Evolutionary conservation across 1,139 yeast species (phyloP), one percentile per base, ranked within the genome.

Genomic region (Debaryomyces robertsiae): DNA sequence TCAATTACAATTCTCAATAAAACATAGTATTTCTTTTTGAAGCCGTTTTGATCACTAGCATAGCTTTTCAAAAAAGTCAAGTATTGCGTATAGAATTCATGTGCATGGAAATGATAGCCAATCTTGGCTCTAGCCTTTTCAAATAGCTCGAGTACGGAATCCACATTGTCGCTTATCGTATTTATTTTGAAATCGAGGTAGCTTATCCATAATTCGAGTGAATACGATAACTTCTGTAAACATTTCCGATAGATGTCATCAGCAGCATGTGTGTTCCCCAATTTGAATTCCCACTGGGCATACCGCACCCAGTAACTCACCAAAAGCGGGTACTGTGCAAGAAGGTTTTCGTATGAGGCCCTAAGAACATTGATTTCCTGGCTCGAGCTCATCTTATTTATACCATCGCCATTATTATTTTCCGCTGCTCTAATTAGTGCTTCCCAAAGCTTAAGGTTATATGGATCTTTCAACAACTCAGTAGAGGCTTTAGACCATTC

Each of bases 291-390:
- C 63, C 79, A 67, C 17, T 73, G 66, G 0, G 96, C 95, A 57
- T 76, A 88, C 47, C 81, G 77, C 33, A 84, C 72, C 93, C 97
- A 88, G 58, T 86, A 88, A 36, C 86, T 88, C 53, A 82, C 87
- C 28, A 84, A 61, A 27, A 74, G 65, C 0, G 98, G 98, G 58
- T 74, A 90, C 41, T 75, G 72, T 2, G 62, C 64, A 10, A 93
- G 67, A 40, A 91, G 64, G 17, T 77, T 71, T 38, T 74, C 74
- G 54, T 81, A 87, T 0, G 84, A 66, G 2, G 65, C 52, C 35
- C 82, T 60, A 38, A 81, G 61, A n/a, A 73, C 53, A 14, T 65
- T 61, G 9, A 76, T 49, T 25, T 73, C 70, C 7, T 60, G 55
- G 1, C 50, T 44, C 2, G 75, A 56, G 3, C 85, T 70, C 3